phyloP scores from a whole-genome alignment of 2,329 filamentous ascomycete genomes.

The Aspergillus ochraceus region DNA sequence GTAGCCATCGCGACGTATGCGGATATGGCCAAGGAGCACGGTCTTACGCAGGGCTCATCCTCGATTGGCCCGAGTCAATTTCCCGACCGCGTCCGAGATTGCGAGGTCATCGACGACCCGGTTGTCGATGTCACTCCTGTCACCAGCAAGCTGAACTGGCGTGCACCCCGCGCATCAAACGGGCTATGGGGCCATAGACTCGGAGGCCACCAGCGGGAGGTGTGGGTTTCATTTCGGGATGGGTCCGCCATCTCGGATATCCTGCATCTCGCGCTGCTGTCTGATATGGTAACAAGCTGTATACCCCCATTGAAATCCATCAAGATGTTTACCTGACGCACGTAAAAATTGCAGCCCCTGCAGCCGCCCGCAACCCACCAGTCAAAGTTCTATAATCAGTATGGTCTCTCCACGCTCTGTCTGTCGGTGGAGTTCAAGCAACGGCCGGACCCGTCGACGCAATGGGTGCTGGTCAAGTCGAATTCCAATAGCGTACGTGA shows the following conservation, averaged over 20 bases:
- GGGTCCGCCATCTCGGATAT: slow-evolving; percentile 16
- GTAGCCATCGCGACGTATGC: slow-evolving; percentile 18
- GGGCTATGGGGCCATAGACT: slow-evolving; percentile 25
- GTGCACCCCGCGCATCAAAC: slow-evolving; percentile 17
- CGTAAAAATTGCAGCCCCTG: slow-evolving; percentile 15
- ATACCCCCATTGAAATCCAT: no score
- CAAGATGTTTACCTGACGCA: background rate
- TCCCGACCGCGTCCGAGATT: slow-evolving; percentile 18
- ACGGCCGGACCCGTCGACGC: slow-evolving; percentile 17
- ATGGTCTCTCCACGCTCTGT: slow-evolving; percentile 23
- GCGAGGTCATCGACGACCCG: slow-evolving; percentile 20
- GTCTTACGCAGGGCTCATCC: slow-evolving; percentile 13
- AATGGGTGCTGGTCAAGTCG: slow-evolving; percentile 22
- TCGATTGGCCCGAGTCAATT: background rate
- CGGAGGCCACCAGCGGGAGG: slow-evolving; percentile 22
- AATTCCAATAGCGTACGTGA: slow-evolving; percentile 17
- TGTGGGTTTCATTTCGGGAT: slow-evolving; percentile 24
- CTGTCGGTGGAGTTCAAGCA: slow-evolving; percentile 25
- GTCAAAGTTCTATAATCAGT: slow-evolving; percentile 17
- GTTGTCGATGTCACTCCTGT: slow-evolving; percentile 24
- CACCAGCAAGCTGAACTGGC: slow-evolving; percentile 21
- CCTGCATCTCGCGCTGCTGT: slow-evolving; percentile 19
- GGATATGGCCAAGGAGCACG: slow-evolving; percentile 17
- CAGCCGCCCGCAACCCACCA: slow-evolving; percentile 24
- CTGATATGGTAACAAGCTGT: slow-evolving; percentile 16